These are phyloP conservation scores for Pythium folliculosum DNA, from an alignment of 352 stramenopile genomes.

Conservation along the genomic window DNA sequence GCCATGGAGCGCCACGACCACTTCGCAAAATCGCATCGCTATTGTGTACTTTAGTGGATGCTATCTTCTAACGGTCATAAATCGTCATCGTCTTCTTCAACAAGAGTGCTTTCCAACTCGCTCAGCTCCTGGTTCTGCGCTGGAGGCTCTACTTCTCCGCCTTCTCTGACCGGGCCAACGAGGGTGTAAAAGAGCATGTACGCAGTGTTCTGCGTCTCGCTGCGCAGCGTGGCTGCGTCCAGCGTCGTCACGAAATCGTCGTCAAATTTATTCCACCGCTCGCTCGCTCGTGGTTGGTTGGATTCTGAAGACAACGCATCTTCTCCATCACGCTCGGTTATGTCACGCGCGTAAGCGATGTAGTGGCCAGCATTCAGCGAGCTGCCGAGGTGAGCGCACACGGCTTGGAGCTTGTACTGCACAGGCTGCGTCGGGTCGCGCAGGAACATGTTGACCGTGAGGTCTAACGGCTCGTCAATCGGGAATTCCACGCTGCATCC, in stretches of 20 bases:
- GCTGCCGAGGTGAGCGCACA: constrained; percentile 72
- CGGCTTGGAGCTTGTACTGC: constrained; percentile 59
- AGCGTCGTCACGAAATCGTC: constrained; percentile 62
- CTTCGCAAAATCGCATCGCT: not conserved
- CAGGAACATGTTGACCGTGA: constrained; percentile 71
- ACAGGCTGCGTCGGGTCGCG: constrained; percentile 42
- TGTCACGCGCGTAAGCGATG: constrained; percentile 55
- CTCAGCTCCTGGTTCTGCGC: not conserved
- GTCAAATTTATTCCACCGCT: constrained; percentile 70
- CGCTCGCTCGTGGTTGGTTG: constrained; percentile 4
- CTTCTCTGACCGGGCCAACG: constrained; percentile 9
- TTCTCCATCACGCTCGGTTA: too few relatives aligned
- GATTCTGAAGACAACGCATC: not conserved
- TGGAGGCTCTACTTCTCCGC: not conserved
- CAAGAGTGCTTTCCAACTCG: not conserved
- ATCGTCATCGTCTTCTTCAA: constrained; percentile 21
- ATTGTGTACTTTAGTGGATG: not conserved
- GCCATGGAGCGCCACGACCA: not conserved
- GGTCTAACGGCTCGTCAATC: constrained; percentile 46
- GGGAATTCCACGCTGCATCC: constrained; percentile 62
- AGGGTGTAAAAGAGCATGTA: constrained; percentile 80
- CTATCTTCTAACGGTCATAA: constrained; percentile 14
- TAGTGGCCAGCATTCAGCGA: constrained; percentile 76
- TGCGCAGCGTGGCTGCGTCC: constrained; percentile 41
- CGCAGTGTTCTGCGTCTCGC: constrained; percentile 56